Percentiles rank a stretch among this genome's conserved stretches.
Evolutionary conservation across 768 basidiomycete genomes (phyloP).

Genomic region (Termitomyces sp.): DNA sequence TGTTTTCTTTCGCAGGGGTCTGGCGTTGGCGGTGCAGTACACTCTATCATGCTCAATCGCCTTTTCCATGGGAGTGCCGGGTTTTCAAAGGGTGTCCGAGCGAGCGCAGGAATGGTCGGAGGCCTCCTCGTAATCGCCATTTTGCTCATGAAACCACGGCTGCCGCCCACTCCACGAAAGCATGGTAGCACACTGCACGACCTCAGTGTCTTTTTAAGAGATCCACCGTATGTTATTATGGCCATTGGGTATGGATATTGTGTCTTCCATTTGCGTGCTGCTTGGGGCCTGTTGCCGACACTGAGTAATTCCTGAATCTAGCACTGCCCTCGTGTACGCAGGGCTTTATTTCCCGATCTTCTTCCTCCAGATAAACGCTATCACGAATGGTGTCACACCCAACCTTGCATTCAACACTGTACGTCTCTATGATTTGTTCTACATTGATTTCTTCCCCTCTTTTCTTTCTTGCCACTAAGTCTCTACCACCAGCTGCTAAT

Average conservation of each 20-base stretch:
- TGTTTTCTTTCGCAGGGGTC: slow-evolving; percentile 32
- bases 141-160: slow-evolving; percentile 31
- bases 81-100: slow-evolving; percentile 42
- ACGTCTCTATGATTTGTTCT: slow-evolving; percentile 1
- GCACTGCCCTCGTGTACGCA: slow-evolving; percentile 27
- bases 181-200: slow-evolving; percentile 21
- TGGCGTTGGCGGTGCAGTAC: slow-evolving; percentile 55
- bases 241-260: slow-evolving; percentile 28
- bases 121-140: slow-evolving; percentile 24
- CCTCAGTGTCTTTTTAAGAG: slow-evolving; percentile 31
- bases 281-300: not conserved
- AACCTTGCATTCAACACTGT: slow-evolving; percentile 57
- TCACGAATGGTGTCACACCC: slow-evolving; percentile 37
- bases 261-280: not conserved
- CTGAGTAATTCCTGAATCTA: slow-evolving; percentile 9
- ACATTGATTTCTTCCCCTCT: slow-evolving; percentile 3
- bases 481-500: slow-evolving; percentile 36
- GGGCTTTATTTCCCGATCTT: slow-evolving; percentile 49
- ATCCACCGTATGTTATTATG: slow-evolving; percentile 38
- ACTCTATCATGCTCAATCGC: slow-evolving; percentile 60
- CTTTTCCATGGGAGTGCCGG: slow-evolving; percentile 41
- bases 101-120: slow-evolving; percentile 30
- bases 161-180: slow-evolving; percentile 30
- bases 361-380: slow-evolving; percentile 50
- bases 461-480: not conserved